Evolutionary conservation across 805 yeast genomes (phyloP).

Genomic region (Yamadazyma takamatsuzukensis): DNA sequence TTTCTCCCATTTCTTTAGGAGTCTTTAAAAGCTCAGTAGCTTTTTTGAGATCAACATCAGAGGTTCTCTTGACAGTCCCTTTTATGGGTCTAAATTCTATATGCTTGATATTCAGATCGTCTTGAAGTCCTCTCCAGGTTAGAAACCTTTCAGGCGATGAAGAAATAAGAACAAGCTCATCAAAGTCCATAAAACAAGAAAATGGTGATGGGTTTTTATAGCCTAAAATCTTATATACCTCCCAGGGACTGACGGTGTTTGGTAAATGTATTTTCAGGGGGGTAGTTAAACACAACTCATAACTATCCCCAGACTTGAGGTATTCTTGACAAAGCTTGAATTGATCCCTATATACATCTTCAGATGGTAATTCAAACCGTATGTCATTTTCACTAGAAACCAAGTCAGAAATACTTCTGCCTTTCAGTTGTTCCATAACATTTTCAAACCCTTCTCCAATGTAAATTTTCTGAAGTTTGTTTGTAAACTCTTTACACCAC

Average conservation of each 20-base stretch:
- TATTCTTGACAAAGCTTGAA: constrained; percentile 64
- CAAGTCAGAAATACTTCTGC: constrained; percentile 20
- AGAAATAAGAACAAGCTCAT: constrained; percentile 63
- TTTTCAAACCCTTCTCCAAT: constrained; percentile 8
- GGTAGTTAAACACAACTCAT: constrained; percentile 87
- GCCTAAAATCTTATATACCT: constrained; percentile 69
- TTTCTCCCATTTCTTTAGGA: constrained; percentile 93
- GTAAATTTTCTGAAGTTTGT: constrained; percentile 9
- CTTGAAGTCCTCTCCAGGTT: constrained; percentile 57
- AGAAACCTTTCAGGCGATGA: constrained; percentile 95
- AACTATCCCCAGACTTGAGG: constrained; percentile 80
- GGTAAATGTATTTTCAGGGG: constrained; percentile 61
- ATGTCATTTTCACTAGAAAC: constrained; percentile 17
- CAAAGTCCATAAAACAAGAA: constrained; percentile 73
- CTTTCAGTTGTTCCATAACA: constrained; percentile 15
- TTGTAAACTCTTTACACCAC: constrained; percentile 30
- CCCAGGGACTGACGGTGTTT: constrained; percentile 59
- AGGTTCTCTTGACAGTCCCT: constrained; percentile 81
- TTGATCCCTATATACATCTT: constrained; percentile 48
- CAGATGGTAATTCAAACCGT: constrained; percentile 47
- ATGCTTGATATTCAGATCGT: constrained; percentile 21
- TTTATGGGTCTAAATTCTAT: constrained; percentile 93
- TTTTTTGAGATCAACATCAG: constrained; percentile 47
- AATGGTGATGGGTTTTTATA: constrained; percentile 87
- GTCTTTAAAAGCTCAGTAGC: constrained; percentile 69